Conservation (phyloP, 345 rosid genomes). For the Crucihimalaya himalaica region DNA sequence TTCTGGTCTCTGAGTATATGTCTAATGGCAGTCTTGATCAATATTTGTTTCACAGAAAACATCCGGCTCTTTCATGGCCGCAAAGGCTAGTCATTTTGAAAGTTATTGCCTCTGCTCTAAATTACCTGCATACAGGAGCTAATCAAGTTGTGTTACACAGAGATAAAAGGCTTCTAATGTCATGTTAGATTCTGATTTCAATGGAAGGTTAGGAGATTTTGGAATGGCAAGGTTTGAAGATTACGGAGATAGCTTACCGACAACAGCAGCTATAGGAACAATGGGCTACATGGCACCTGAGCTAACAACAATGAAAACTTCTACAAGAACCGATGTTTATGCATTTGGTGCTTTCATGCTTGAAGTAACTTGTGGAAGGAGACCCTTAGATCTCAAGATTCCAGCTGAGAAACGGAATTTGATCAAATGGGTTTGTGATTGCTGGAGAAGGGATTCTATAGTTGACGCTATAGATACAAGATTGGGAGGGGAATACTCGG, state of each 20-base stretch:
- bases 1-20: conserved; percentile 56
- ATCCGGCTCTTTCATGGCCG: conserved; percentile 40
- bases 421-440: conserved; percentile 43
- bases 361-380: conserved; percentile 49
- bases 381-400: conserved; percentile 61
- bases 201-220: conserved; percentile 82
- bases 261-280: conserved; percentile 80
- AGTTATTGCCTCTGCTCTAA: conserved; percentile 46
- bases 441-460: conserved; percentile 41
- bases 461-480: conserved; percentile 40
- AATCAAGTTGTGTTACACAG: conserved; percentile 53
- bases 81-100: conserved; percentile 42
- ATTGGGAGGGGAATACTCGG: conserved; percentile 34
- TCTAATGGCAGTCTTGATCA: conserved; percentile 56
- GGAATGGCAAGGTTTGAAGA: conserved; percentile 84
- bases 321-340: conserved; percentile 43
- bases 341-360: conserved; percentile 51
- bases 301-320: conserved; percentile 41
- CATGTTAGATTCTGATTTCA: conserved; percentile 53
- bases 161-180: conserved; percentile 56
- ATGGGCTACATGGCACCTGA: conserved; percentile 60
- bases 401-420: conserved; percentile 28
- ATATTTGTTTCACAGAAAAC: conserved; percentile 32
- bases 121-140: conserved; percentile 53
- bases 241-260: conserved; percentile 56